phyloP scores from a whole-genome alignment of 352 stramenopile genomes.

The Phytophthora citricola region DNA sequence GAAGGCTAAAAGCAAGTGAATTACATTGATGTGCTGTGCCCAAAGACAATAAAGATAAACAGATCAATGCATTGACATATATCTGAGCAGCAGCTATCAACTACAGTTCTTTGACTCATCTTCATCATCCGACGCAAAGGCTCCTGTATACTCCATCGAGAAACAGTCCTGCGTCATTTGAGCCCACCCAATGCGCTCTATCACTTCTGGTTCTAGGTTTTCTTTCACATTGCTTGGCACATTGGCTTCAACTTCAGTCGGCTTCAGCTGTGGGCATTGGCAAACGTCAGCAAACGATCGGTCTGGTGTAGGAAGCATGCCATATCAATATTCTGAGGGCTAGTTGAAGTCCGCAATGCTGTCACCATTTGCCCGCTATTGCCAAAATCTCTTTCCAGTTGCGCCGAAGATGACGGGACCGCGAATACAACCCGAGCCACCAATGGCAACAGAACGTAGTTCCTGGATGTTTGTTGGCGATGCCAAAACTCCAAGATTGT shows the following conservation, averaged over 20 bases:
- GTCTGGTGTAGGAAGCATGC: conserved; percentile 1
- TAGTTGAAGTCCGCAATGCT: neutral
- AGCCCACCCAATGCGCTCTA: conserved; percentile 1
- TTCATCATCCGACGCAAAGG: conserved; percentile 1
- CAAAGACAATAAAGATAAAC: too few relatives aligned
- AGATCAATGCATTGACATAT: neutral
- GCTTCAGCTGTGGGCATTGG: conserved; percentile 1
- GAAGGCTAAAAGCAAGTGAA: neutral
- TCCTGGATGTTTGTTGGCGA: neutral
- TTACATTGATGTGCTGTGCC: neutral
- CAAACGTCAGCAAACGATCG: neutral
- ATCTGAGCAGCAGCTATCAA: neutral
- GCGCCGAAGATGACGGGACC: neutral
- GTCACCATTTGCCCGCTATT: conserved; percentile 7
- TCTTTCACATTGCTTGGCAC: conserved; percentile 5
- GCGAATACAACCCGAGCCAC: neutral
- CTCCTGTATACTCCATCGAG: neutral
- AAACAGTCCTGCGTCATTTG: neutral
- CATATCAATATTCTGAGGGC: conserved; percentile 4
- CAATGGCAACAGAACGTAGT: neutral
- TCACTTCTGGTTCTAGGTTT: neutral
- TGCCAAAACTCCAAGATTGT: neutral
- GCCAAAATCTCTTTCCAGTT: conserved; percentile 7
- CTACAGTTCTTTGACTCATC: neutral
- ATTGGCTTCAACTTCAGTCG: conserved; percentile 1